Evolutionary conservation across 2,329 filamentous ascomycete genomes (phyloP).

Genomic region (Aspergillus sp.): DNA sequence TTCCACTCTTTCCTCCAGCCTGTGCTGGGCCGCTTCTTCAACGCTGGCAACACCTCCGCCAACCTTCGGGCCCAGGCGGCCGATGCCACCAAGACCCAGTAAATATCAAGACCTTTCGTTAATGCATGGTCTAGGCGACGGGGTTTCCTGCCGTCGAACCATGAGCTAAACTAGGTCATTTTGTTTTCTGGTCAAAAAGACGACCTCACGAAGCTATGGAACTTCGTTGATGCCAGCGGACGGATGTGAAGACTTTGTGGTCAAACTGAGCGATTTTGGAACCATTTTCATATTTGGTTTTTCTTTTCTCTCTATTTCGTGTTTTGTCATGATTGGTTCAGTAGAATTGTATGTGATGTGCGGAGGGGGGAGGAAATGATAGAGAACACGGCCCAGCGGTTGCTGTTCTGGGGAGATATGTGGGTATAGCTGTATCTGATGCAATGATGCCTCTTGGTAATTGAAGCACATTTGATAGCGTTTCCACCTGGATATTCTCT

Average conservation of each 20-base stretch:
- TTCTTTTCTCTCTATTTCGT: slow-evolving; percentile 8
- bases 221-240: neutral
- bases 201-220: slow-evolving; percentile 1
- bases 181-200: slow-evolving; percentile 6
- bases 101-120: slow-evolving; percentile 14
- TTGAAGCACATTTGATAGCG: slow-evolving; percentile 14
- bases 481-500: neutral
- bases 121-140: slow-evolving; percentile 11
- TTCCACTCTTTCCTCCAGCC: slow-evolving; percentile 96
- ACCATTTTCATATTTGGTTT: slow-evolving; percentile 9
- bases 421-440: slow-evolving; percentile 18
- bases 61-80: slow-evolving; percentile 89
- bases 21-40: slow-evolving; percentile 90
- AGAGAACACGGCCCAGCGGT: slow-evolving; percentile 6
- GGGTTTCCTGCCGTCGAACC: slow-evolving; percentile 6
- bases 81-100: slow-evolving; percentile 62
- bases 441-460: slow-evolving; percentile 21
- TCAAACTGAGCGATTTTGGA: neutral
- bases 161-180: slow-evolving; percentile 23
- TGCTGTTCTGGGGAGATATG: slow-evolving; percentile 1
- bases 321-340: slow-evolving; percentile 15
- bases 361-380: neutral
- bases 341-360: slow-evolving; percentile 13
- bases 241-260: neutral
- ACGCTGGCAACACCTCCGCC: slow-evolving; percentile 70